Conservation (phyloP, 78 protist genomes). For the Dictyostelium firmibasis region DNA sequence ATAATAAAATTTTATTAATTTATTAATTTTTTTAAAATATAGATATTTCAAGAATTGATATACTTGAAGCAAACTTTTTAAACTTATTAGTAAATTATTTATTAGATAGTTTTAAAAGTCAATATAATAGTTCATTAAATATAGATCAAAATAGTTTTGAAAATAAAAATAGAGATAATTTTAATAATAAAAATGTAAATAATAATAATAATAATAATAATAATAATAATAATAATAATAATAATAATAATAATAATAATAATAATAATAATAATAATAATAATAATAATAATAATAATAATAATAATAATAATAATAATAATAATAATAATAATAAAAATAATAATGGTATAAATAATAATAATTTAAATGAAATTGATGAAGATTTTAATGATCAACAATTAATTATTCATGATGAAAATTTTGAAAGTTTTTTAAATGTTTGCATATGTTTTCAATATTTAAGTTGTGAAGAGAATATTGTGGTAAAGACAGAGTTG, state of each 20-base stretch:
- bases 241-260: background rate
- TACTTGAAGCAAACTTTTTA: slow-evolving; percentile 35
- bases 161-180: background rate
- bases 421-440: slow-evolving; percentile 13
- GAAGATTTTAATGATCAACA: background rate
- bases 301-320: background rate
- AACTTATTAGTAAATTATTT: slow-evolving; percentile 15
- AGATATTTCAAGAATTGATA: slow-evolving; percentile 44
- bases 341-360: background rate
- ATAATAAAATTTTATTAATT: background rate
- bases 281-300: background rate
- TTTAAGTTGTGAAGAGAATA: slow-evolving; percentile 20
- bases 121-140: background rate
- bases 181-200: too few relatives aligned
- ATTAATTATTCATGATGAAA: slow-evolving; percentile 28
- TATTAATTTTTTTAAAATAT: too few relatives aligned
- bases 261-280: background rate
- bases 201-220: too few relatives aligned
- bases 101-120: background rate
- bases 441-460: slow-evolving; percentile 53
- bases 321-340: background rate
- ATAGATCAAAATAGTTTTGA: background rate
- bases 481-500: slow-evolving; percentile 11
- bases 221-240: background rate
- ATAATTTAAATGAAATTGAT: background rate